Conservation (phyloP, 2,329 filamentous ascomycete genomes). For the Epichloe coenophiala region DNA sequence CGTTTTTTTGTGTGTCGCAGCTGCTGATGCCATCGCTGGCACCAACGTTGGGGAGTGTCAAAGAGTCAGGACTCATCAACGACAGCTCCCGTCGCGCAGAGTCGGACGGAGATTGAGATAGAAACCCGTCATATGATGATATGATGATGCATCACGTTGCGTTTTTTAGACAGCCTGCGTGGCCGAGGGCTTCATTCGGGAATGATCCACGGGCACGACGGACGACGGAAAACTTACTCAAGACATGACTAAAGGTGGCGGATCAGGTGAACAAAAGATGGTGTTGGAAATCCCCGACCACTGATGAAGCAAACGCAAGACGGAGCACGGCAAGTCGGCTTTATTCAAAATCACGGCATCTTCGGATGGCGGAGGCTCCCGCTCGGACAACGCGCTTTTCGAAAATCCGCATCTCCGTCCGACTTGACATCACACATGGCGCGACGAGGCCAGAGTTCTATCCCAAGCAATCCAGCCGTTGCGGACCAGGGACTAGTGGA, state of each 20-base stretch:
- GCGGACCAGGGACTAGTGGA: not conserved
- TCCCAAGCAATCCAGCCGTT: not conserved
- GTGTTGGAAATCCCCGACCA: not conserved
- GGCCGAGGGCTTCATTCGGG: not conserved
- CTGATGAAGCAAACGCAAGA: not conserved
- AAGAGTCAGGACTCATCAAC: too few relatives aligned
- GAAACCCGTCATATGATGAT: too few relatives aligned
- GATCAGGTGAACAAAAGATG: too few relatives aligned
- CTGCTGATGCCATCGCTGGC: too few relatives aligned
- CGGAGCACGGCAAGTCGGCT: not conserved
- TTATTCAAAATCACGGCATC: not conserved
- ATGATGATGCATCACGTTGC: not conserved
- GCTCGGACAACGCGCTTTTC: not conserved
- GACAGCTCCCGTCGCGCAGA: not conserved
- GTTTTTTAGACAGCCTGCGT: not conserved
- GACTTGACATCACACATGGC: not conserved
- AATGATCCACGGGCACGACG: not conserved
- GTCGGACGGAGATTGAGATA: not conserved
- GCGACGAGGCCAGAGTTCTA: not conserved
- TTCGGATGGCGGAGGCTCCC: slow-evolving; percentile 1
- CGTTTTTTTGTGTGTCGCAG: too few relatives aligned
- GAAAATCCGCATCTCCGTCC: not conserved
- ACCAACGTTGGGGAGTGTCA: too few relatives aligned
- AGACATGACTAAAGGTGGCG: too few relatives aligned
- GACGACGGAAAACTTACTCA: too few relatives aligned